A percentile compares a stretch with the other conserved stretches of the same genome.
Conservation (phyloP, 2,329 filamentous ascomycete species). For the Aspergillus unguis region DNA sequence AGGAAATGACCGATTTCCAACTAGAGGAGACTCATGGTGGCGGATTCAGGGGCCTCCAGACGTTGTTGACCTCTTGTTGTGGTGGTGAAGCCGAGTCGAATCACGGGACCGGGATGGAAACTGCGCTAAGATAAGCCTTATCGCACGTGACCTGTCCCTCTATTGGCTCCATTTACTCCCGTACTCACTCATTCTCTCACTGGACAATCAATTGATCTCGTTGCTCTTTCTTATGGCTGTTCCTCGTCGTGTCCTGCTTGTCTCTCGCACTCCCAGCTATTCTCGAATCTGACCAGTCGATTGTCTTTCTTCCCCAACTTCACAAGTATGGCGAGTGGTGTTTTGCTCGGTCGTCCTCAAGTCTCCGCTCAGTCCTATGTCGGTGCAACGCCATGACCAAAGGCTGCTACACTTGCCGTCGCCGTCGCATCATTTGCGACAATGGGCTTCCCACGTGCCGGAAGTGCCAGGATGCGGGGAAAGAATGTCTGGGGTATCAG, state of each 20-base stretch:
- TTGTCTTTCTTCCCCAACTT: background rate
- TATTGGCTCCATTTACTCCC: background rate
- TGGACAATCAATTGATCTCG: background rate
- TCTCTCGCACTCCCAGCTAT: background rate
- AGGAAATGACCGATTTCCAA: slow-evolving; percentile 2
- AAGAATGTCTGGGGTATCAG: slow-evolving; percentile 44
- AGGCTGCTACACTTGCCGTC: slow-evolving; percentile 45
- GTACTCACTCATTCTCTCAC: background rate
- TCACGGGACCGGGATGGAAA: background rate
- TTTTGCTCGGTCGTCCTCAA: slow-evolving; percentile 16
- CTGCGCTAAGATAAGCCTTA: slow-evolving; percentile 1
- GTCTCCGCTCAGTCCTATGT: slow-evolving; percentile 6
- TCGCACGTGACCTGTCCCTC: background rate
- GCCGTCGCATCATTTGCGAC: slow-evolving; percentile 44
- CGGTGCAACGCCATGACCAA: slow-evolving; percentile 32
- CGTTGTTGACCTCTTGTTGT: slow-evolving; percentile 10
- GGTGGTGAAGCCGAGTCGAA: background rate
- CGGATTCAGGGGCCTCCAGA: background rate
- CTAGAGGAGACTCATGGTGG: slow-evolving; percentile 8
- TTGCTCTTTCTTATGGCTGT: slow-evolving; percentile 7
- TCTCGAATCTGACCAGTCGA: background rate
- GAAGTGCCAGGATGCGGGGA: slow-evolving; percentile 43
- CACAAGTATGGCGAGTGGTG: slow-evolving; percentile 20
- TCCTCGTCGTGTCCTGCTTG: background rate
- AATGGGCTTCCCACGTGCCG: slow-evolving; percentile 41